Percentiles rank a stretch among this genome's conserved stretches.
Evolutionary conservation across 208 protist genomes (phyloP).

Genomic region (Novymonas esmeraldas): DNA sequence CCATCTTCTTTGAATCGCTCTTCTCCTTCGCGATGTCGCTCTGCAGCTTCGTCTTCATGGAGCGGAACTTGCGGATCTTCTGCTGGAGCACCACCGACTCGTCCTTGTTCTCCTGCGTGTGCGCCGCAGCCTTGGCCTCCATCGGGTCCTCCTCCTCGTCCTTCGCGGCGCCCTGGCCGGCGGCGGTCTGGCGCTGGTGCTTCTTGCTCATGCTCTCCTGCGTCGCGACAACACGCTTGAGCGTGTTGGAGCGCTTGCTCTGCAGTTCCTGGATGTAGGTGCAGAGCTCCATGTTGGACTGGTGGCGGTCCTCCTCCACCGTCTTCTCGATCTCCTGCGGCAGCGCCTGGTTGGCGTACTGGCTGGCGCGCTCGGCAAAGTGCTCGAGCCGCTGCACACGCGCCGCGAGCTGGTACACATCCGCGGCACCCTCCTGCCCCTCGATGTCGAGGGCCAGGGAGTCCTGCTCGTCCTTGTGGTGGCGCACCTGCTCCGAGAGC

Average conservation of each 20-base stretch:
- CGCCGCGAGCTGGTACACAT: slow-evolving; percentile 65
- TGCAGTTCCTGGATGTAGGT: slow-evolving; percentile 70
- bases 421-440: slow-evolving; percentile 36
- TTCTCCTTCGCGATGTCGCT: slow-evolving; percentile 52
- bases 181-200: not conserved
- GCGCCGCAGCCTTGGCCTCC: slow-evolving; percentile 39
- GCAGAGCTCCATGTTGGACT: slow-evolving; percentile 74
- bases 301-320: slow-evolving; percentile 49
- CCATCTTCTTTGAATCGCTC: slow-evolving; percentile 38
- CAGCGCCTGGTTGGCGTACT: slow-evolving; percentile 56
- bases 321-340: slow-evolving; percentile 56
- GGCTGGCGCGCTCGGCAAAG: slow-evolving; percentile 39
- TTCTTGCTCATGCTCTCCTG: slow-evolving; percentile 45
- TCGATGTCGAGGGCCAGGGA: slow-evolving; percentile 69
- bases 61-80: slow-evolving; percentile 66
- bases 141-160: slow-evolving; percentile 36
- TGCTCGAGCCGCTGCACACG: slow-evolving; percentile 75
- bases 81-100: slow-evolving; percentile 33
- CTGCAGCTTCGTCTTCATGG: slow-evolving; percentile 69
- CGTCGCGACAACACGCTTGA: slow-evolving; percentile 45
- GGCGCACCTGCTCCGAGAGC: slow-evolving; percentile 59
- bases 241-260: slow-evolving; percentile 45
- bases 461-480: slow-evolving; percentile 85
- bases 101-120: slow-evolving; percentile 45
- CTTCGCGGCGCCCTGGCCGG: slow-evolving; percentile 6